Evolutionary conservation across 1,284 basidiomycete genomes (phyloP), one percentile per base, ranked within the genome.

Genomic region (Omphalotus olearius): DNA sequence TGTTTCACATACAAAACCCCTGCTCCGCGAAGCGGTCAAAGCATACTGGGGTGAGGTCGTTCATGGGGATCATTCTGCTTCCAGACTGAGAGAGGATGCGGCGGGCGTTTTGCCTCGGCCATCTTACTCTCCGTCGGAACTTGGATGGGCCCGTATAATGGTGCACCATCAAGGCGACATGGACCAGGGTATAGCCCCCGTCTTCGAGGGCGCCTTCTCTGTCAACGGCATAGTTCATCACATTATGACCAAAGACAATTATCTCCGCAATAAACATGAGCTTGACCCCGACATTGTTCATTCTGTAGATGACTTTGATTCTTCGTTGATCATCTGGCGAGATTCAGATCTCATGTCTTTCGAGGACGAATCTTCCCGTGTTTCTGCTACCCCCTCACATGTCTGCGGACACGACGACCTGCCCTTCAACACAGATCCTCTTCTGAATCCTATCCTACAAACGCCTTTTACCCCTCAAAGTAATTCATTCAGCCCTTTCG

Each of bases 161-260:
- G 76, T 91, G 2, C 81, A 87, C 63, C 66, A 83, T 59, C 78
- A 83, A 58, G 86, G 85, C 30, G 76, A 83, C 59, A 65, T 69
- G 25, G 66, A 65, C 11, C 61, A 59, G 47, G 74, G 74, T 52
- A 56, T 73, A 26, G 61, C 79, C 3, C 85, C 85, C 2, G 64
- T 78, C 2, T 91, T 85, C 63, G 88, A 93, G 63, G 91, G 91
- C 50, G 81, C 84, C 6, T 93, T 93, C 69, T 77, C 78, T 7
- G 75, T 80, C 14, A 67, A 80, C 43, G 89, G 89, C 16, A 72
- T 82, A 52, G 72, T 78, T n/a, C 83, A 90, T 67, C 86, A 91
- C 62, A 73, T 93, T 57, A 74, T 85, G 66, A 87, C 85, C 11
- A 78, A 75, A 58, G 82, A 85, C 23, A 84, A 85, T 60, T 93